Base-by-base conservation (phyloP, 78 protist genomes). In the Dictyostelium firmibasis region DNA sequence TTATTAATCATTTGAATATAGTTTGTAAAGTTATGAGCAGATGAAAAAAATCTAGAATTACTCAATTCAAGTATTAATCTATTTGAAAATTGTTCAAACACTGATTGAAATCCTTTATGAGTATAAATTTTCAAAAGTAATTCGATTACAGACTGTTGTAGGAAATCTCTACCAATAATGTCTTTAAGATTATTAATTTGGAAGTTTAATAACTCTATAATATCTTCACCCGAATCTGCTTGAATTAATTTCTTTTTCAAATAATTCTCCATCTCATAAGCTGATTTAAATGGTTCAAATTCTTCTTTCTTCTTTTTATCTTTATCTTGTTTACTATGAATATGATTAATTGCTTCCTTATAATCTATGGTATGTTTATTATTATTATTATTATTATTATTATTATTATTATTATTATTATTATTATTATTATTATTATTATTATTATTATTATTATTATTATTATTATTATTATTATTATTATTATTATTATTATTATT, bases 151-250 rank as follows among this genome's bases (percentile, higher is more conserved):
- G 18, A 8, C 0, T 20, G 8, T 38, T 47, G 67, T 31, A 89
- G 33, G 33, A 23, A 5, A 1, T 25, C 4, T 62, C 94, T 57
- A 4, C 29, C 1, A 11, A 89, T 4, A 18, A 89, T 89, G 47
- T 89, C 94, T 29, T 81, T 31, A 7, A 87, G 36, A 25, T 70
- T 41, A 20, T 13, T 16, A 33, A 78, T 57, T 64, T 81, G 83
- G 10, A 7, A 14, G 6, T 87, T 13, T 16, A 87, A 78, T 14
- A 11, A n/a, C 25, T 41, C 38, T 0, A 87, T 31, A 3, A 89
- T 50, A 70, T 89, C 94, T 35, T 74, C 69, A n/a, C 60, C 44
- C 11, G 16, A 20, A 23, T 60, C 81, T 3, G 79, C 79, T 33
- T 72, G 79, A 16, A 25, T 2, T 27, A 84, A 13, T 41, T 41